Conservation (phyloP, 345 rosid species). For the Orychophragmus violaceus region DNA sequence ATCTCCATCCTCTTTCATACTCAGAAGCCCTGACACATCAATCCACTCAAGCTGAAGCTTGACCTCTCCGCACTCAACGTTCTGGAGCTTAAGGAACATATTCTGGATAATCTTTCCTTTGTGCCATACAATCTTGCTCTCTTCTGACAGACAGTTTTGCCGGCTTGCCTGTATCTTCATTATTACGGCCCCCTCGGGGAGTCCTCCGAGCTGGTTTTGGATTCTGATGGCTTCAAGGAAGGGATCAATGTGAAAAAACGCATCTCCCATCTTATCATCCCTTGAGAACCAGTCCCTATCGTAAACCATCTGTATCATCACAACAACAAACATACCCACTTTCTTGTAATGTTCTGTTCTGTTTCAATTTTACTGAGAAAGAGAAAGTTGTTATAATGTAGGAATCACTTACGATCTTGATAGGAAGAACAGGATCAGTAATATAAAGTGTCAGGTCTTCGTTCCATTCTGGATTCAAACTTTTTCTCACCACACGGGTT, state of each 20-base stretch:
- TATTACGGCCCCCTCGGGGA: slow-evolving; percentile 48
- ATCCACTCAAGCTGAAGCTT: slow-evolving; percentile 62
- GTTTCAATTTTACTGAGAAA: background rate
- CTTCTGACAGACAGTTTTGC: slow-evolving; percentile 52
- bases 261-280: slow-evolving; percentile 89
- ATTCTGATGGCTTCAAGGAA: slow-evolving; percentile 45
- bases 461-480: slow-evolving; percentile 63
- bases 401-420: slow-evolving; percentile 52
- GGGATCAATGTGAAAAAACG: slow-evolving; percentile 46
- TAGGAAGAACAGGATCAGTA: slow-evolving; percentile 49
- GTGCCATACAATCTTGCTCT: slow-evolving; percentile 46
- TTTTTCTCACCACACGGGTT: slow-evolving; percentile 60
- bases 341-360: background rate
- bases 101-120: slow-evolving; percentile 53
- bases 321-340: background rate
- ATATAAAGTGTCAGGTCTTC: slow-evolving; percentile 64
- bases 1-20: background rate
- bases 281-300: slow-evolving; percentile 57
- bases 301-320: slow-evolving; percentile 42
- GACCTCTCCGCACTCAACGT: slow-evolving; percentile 61
- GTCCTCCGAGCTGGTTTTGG: slow-evolving; percentile 27
- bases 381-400: background rate
- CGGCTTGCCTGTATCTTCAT: slow-evolving; percentile 42
- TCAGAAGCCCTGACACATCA: slow-evolving; percentile 21
- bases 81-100: slow-evolving; percentile 43